A percentile compares a stretch with the other conserved stretches of the same genome.
These are phyloP conservation scores for Sporodiniella umbellata DNA, from an alignment of 371 early-diverging fungal genomes.

Conservation along the genomic window DNA sequence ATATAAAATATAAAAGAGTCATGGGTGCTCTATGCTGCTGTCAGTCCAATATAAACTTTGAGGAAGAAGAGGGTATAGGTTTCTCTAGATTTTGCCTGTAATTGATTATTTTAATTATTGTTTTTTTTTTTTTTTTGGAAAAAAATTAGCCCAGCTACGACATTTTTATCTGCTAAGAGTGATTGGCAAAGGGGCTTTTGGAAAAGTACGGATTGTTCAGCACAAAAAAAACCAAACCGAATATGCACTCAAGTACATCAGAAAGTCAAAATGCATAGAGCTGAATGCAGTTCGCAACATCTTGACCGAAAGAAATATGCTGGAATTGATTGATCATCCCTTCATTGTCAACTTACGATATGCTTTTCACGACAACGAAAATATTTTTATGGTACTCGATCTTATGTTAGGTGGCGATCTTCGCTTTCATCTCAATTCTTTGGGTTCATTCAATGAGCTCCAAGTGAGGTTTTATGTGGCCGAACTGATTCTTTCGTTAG, in stretches of 20 bases:
- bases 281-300: slow-evolving; percentile 55
- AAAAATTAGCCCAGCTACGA: slow-evolving; percentile 47
- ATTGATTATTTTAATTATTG: background rate
- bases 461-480: slow-evolving; percentile 75
- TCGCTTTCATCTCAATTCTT: slow-evolving; percentile 68
- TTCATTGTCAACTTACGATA: slow-evolving; percentile 67
- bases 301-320: slow-evolving; percentile 49
- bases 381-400: slow-evolving; percentile 77
- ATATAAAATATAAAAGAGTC: too few species aligned
- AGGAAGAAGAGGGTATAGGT: background rate
- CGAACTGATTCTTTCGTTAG: slow-evolving; percentile 65
- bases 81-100: too few species aligned
- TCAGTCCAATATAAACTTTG: background rate
- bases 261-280: slow-evolving; percentile 52
- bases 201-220: slow-evolving; percentile 85
- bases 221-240: slow-evolving; percentile 57
- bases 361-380: slow-evolving; percentile 79
- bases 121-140: background rate
- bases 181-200: slow-evolving; percentile 75
- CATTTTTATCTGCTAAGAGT: slow-evolving; percentile 62
- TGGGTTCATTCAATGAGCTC: slow-evolving; percentile 61
- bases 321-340: slow-evolving; percentile 47
- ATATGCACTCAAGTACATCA: slow-evolving; percentile 61
- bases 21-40: background rate
- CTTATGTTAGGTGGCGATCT: slow-evolving; percentile 88